These are phyloP conservation scores for Poterioochromonas sp. DNA, from an alignment of 352 stramenopile species.

Conservation along the genomic window DNA sequence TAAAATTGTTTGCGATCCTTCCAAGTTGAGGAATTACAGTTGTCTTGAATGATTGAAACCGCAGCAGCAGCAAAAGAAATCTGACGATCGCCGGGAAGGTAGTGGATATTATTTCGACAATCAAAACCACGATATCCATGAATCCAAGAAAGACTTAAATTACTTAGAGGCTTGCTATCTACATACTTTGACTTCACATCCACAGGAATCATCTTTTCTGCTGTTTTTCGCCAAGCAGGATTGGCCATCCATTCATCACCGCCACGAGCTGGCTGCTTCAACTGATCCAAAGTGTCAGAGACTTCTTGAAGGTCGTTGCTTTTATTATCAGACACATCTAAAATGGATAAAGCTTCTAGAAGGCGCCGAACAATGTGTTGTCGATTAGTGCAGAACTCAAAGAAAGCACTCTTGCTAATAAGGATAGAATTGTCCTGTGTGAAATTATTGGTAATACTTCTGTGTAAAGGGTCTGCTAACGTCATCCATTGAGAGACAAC, in stretches of 20 bases:
- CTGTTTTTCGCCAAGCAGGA: constrained; percentile 29
- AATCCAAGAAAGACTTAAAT: constrained; percentile 43
- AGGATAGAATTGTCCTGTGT: background rate
- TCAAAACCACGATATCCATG: constrained; percentile 46
- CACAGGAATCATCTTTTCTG: constrained; percentile 1
- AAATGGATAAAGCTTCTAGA: background rate
- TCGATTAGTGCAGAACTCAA: constrained; percentile 26
- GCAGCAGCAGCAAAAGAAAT: constrained; percentile 64
- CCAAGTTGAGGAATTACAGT: constrained; percentile 10
- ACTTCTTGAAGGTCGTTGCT: background rate
- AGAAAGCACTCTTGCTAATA: background rate
- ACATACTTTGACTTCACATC: background rate
- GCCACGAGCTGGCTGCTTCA: background rate
- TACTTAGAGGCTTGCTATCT: constrained; percentile 27
- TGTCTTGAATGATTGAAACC: constrained; percentile 56
- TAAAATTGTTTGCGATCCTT: constrained; percentile 16
- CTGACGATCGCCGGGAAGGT: constrained; percentile 42
- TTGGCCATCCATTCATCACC: constrained; percentile 27
- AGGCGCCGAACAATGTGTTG: constrained; percentile 18
- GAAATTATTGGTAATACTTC: too few relatives aligned
- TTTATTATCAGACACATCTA: background rate
- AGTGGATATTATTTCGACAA: constrained; percentile 48
- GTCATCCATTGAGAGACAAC: constrained; percentile 6
- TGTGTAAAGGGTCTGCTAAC: background rate
- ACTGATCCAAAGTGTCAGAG: background rate